Evolutionary conservation across 1,284 basidiomycete genomes (phyloP).

Genomic region (Schizophyllum amplum): DNA sequence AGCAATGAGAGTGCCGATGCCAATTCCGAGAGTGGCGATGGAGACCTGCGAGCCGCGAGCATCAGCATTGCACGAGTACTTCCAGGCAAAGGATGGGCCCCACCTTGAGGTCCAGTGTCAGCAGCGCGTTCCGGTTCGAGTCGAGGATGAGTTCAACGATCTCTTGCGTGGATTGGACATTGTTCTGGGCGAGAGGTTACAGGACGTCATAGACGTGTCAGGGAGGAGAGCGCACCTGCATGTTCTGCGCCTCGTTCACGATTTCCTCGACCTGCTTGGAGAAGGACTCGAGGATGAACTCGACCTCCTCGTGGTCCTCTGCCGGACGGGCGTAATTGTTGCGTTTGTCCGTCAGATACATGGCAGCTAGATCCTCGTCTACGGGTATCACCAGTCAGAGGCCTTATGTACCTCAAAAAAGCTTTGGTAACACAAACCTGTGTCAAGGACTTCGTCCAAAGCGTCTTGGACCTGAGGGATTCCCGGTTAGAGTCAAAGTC

Average conservation of each 20-base stretch:
- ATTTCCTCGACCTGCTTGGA: conserved; percentile 95
- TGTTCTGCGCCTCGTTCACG: conserved; percentile 85
- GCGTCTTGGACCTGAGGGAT: too few species aligned
- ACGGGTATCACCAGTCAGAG: too few species aligned
- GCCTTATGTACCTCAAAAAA: too few species aligned
- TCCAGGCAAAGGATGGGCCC: too few species aligned
- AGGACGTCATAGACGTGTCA: too few species aligned
- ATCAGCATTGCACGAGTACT: too few species aligned
- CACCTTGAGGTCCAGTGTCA: conserved; percentile 89
- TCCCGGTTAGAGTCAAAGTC: too few species aligned
- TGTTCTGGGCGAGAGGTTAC: conserved; percentile 43
- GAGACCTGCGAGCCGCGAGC: too few species aligned
- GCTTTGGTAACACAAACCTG: too few species aligned
- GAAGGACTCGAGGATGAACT: conserved; percentile 89
- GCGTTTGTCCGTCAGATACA: conserved; percentile 85
- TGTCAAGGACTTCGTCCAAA: conserved; percentile 83
- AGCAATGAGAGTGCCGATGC: conserved; percentile 84
- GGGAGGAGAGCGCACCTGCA: too few species aligned
- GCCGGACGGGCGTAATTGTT: conserved; percentile 45
- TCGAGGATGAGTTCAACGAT: conserved; percentile 97
- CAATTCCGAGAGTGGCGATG: conserved; percentile 91
- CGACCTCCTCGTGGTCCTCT: conserved; percentile 88
- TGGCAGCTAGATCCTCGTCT: conserved; percentile 90
- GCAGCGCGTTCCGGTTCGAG: conserved; percentile 88
- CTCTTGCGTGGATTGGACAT: conserved; percentile 94